Evolutionary conservation across 805 yeast species (phyloP), one percentile per base, ranked within the genome.

Genomic region (Naumovozyma baii): DNA sequence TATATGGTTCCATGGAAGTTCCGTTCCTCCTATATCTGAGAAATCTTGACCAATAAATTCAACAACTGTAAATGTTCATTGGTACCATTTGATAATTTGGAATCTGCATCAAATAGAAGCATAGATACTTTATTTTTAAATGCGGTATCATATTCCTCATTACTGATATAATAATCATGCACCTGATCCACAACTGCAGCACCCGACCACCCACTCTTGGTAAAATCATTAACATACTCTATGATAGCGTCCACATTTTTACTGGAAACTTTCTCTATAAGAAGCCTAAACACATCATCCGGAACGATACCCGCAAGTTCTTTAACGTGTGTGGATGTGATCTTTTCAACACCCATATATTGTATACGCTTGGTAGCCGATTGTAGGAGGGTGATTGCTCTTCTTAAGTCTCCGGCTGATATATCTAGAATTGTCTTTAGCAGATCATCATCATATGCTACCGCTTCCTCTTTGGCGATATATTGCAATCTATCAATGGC

Each of bases 341-440:
- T 67, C 9, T 53, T 51, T 12, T 55, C 61, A 2, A 61, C 62
- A 10, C 64, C 56, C 20, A 66, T 69, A 36, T 58, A 66, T 17
- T 44, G 22, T 48, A 40, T 52, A 52, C 80, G 62, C 47, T 75
- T 79, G 28, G 86, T 73, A 9, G 94, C 83, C 29, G 92, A 81
- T 62, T 92, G 98, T 33, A 92, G 69, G 42, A 78, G 73, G 2
- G 96, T 92, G 48, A 92, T 88, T 7, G 96, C 95, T 50, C 80
- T 83, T 66, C 99, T 78, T 52, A 92, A 70, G 67, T 92, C 99
- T 42, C 99, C 99, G 39, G 72, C 73, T 15, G 95, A 74, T 3
- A 86, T 78, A n/a, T 61, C 64, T 40, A 92, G 65, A 10, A 92
- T 76, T 51, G 76, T 77, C 22, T 66, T 67, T 35, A 86, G 65